Evolutionary conservation across 2,329 filamentous ascomycete genomes (phyloP).

Genomic region (Nothophaeocryptopus gaeumannii): DNA sequence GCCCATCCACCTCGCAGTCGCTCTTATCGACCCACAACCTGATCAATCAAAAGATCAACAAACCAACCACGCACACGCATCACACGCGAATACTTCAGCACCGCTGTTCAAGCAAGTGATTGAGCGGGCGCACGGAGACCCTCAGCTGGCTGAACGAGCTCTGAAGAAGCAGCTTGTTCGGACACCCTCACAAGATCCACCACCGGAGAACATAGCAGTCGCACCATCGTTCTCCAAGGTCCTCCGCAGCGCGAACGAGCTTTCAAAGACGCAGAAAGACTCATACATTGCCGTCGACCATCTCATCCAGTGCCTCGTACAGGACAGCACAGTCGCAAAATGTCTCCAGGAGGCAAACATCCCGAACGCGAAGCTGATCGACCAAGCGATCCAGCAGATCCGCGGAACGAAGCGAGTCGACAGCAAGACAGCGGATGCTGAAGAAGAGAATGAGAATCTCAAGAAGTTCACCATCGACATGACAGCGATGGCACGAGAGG

Average conservation of each 20-base stretch:
- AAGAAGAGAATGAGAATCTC: slow-evolving; percentile 89
- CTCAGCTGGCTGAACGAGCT: slow-evolving; percentile 80
- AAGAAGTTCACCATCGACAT: slow-evolving; percentile 99
- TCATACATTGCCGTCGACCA: slow-evolving; percentile 93
- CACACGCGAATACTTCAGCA: slow-evolving; percentile 58
- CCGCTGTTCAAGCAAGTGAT: slow-evolving; percentile 95
- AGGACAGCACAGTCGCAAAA: slow-evolving; percentile 71
- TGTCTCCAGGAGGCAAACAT: slow-evolving; percentile 83
- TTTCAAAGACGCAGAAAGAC: slow-evolving; percentile 98
- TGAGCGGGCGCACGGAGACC: slow-evolving; percentile 88
- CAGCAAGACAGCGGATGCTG: slow-evolving; percentile 90
- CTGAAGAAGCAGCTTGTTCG: slow-evolving; percentile 91
- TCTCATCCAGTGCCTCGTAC: slow-evolving; percentile 78
- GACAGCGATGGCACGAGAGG: slow-evolving; percentile 92
- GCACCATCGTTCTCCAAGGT: slow-evolving; percentile 79
- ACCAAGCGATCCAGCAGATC: slow-evolving; percentile 86
- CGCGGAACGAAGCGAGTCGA: slow-evolving; percentile 91
- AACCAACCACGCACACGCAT: slow-evolving; percentile 58
- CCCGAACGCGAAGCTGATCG: slow-evolving; percentile 84
- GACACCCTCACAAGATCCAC: slow-evolving; percentile 89
- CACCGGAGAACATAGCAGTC: slow-evolving; percentile 81
- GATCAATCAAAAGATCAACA: slow-evolving; percentile 78
- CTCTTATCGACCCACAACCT: slow-evolving; percentile 71
- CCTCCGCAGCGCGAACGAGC: slow-evolving; percentile 76
- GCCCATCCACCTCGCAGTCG: slow-evolving; percentile 83